phyloP scores from a whole-genome alignment of 306 rosid species.

The Erythrophleum fordii region DNA sequence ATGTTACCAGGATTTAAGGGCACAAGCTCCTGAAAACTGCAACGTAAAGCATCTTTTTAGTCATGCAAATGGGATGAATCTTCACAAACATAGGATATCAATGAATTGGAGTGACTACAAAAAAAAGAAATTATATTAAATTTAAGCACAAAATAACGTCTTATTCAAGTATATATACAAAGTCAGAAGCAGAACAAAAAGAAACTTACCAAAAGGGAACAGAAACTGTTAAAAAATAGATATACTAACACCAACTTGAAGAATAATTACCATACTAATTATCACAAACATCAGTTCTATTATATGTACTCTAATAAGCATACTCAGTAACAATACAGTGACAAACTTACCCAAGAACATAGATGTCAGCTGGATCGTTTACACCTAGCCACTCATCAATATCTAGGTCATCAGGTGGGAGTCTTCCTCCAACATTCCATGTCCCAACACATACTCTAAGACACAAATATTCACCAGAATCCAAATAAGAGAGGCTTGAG shows the following conservation, averaged over 20 bases:
- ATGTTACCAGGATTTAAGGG: slow-evolving; percentile 91
- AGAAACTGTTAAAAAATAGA: neutral
- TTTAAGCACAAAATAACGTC: too few species aligned
- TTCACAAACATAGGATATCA: too few species aligned
- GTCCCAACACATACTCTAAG: slow-evolving; percentile 79
- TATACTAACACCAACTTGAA: neutral
- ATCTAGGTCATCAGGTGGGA: slow-evolving; percentile 83
- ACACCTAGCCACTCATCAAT: slow-evolving; percentile 82
- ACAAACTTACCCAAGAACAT: slow-evolving; percentile 79
- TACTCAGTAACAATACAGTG: neutral
- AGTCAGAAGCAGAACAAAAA: too few species aligned
- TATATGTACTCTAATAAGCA: neutral
- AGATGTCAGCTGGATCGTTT: slow-evolving; percentile 83
- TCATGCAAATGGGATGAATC: slow-evolving; percentile 18
- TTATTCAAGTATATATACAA: too few species aligned
- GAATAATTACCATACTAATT: neutral
- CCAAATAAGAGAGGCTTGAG: slow-evolving; percentile 36
- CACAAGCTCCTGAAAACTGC: slow-evolving; percentile 96
- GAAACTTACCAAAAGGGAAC: too few species aligned
- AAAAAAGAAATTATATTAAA: slow-evolving; percentile 9
- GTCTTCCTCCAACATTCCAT: slow-evolving; percentile 91
- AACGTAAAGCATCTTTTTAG: slow-evolving; percentile 35
- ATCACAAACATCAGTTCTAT: slow-evolving; percentile 6
- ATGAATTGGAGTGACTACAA: neutral
- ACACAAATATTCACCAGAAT: slow-evolving; percentile 36